phyloP scores from a whole-genome alignment of 78 protist species.

The Chrysochromulina tobinii region DNA sequence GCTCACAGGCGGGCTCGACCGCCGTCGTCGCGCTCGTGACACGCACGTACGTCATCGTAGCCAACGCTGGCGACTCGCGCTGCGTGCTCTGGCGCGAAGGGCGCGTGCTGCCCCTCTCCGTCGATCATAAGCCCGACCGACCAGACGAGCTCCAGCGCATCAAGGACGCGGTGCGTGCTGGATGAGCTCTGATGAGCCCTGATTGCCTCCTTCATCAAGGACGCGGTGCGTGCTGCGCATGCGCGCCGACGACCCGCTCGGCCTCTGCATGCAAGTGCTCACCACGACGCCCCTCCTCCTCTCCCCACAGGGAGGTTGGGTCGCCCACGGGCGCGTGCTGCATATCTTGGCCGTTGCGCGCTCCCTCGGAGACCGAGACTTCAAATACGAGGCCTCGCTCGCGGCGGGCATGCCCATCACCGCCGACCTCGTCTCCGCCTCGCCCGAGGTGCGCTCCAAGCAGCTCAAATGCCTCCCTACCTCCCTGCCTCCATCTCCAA shows the following conservation, averaged over 20 bases:
- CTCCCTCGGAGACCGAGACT: background rate
- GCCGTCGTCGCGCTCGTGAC: conserved; percentile 1
- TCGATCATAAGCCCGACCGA: conserved; percentile 9
- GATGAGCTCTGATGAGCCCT: too few relatives aligned
- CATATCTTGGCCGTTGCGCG: background rate
- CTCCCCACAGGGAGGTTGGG: background rate
- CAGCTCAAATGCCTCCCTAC: too few relatives aligned
- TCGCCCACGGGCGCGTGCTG: background rate
- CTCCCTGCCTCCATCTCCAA: too few relatives aligned
- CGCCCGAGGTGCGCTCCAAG: background rate
- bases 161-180: background rate
- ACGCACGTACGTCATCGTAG: background rate
- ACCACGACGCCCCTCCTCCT: background rate
- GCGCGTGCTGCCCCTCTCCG: background rate
- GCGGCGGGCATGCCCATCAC: background rate
- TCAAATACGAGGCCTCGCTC: background rate
- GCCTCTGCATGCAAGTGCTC: too few relatives aligned
- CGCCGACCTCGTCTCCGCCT: background rate
- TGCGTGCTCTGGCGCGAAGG: background rate
- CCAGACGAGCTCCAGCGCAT: background rate
- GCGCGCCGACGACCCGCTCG: too few relatives aligned
- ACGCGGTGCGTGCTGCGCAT: background rate
- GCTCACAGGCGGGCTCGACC: background rate
- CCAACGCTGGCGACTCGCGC: conserved; percentile 20
- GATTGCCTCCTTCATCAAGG: too few relatives aligned